phyloP scores from a whole-genome alignment of 1,284 basidiomycete species.

The Singerocomus inundabilis region DNA sequence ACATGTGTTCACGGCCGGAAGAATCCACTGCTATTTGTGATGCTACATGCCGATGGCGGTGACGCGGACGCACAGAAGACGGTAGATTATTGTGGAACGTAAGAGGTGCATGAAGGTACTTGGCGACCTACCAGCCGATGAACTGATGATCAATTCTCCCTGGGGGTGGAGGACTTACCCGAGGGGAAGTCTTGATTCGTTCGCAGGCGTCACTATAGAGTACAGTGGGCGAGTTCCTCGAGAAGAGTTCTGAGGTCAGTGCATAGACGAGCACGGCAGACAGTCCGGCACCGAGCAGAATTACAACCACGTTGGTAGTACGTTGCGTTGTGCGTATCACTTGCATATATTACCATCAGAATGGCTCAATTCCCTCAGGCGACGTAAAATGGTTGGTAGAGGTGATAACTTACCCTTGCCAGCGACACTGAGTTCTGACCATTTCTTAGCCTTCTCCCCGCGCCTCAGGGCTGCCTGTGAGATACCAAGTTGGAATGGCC shows the following conservation, averaged over 20 bases:
- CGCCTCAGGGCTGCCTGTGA: conserved; percentile 52
- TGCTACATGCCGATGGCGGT: conserved; percentile 74
- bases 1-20: conserved; percentile 73
- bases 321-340: conserved; percentile 55
- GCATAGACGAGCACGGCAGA: conserved; percentile 84
- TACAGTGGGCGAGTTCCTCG: conserved; percentile 89
- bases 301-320: conserved; percentile 81
- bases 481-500: conserved; percentile 81
- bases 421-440: conserved; percentile 77
- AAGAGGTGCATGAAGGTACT: conserved; percentile 62
- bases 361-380: neutral
- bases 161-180: conserved; percentile 43
- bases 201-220: conserved; percentile 87
- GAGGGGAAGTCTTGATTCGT: conserved; percentile 71
- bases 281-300: conserved; percentile 78
- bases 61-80: conserved; percentile 64
- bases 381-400: neutral
- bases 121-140: conserved; percentile 49
- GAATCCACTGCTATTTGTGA: conserved; percentile 72
- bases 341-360: conserved; percentile 4
- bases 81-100: conserved; percentile 79
- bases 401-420: conserved; percentile 69
- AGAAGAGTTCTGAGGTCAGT: conserved; percentile 86
- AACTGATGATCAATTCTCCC: neutral
- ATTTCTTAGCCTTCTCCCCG: conserved; percentile 64